Base-by-base conservation (phyloP, 1,284 basidiomycete species). In the Rhodotorula sp. region DNA sequence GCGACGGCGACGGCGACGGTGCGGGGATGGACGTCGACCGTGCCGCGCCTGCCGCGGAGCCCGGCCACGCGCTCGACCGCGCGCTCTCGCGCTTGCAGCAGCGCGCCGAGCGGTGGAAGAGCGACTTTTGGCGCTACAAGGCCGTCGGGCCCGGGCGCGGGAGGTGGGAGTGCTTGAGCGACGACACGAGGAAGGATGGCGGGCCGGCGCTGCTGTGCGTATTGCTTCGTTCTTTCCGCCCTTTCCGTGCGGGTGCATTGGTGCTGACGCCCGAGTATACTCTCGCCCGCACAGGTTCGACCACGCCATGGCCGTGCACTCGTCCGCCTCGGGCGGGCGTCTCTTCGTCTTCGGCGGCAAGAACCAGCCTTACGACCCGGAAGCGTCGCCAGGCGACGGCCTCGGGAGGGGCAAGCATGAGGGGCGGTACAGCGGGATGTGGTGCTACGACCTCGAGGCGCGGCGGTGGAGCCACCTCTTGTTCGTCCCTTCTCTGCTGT, bases 291-390 rank as follows among this genome's bases (percentile, higher is more conserved):
- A 9, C 71, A 78, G 74, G 27, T 78, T 77, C 67, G 81, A 81
- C 67, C 81, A 81, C 62, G 76, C 80, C 41, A 78, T 82, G 67
- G 70, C 76, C 39, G 74, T 82, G 44, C 78, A 82, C 60, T 69
- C 78, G 12, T 72, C 77, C 54, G 72, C 75, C 10, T 74, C 76
- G n/a, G n/a, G n/a, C n/a, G n/a, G n/a, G 64, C 72, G 76, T 32
- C 75, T 82, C 39, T 82, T 80, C 68, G 80, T 82, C 58, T 82
- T 82, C 70, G 82, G 82, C 41, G 82, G 82, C 39, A 79, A 80
- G 64, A 78, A 78, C 66, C 78, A 77, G 57, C 78, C 79, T 32
- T 75, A 73, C 60, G 55, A 67, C 15, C 50, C 60, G 10, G 53
- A 29, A 5, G 19, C 32, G 17, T 27, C 37, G 34, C 34, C 34